Conservation (phyloP, 495 filamentous ascomycete genomes). For the Polyplosphaeria fusca region DNA sequence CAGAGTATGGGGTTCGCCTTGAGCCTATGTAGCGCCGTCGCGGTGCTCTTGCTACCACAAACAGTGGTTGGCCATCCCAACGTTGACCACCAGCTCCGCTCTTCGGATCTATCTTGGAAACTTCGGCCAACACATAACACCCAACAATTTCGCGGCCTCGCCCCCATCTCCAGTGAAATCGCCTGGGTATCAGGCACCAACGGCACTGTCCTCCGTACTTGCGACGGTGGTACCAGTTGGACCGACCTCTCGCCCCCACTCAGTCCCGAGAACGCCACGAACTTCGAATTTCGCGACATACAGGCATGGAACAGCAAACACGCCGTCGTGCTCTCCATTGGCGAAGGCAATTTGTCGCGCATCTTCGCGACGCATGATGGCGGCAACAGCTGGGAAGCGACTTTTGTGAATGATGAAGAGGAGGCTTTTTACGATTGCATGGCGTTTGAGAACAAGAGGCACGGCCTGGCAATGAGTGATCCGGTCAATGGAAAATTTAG, state of each 20-base stretch:
- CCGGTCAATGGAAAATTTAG: slow-evolving; percentile 20
- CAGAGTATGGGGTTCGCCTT: background rate
- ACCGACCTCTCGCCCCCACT: slow-evolving; percentile 8
- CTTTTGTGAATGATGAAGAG: slow-evolving; percentile 9
- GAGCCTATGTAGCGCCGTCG: background rate
- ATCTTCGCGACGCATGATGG: slow-evolving; percentile 11
- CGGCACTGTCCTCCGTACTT: slow-evolving; percentile 11
- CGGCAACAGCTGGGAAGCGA: slow-evolving; percentile 11
- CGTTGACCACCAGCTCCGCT: background rate
- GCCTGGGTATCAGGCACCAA: slow-evolving; percentile 21
- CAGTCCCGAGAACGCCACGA: slow-evolving; percentile 3
- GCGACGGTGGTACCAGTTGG: slow-evolving; percentile 13
- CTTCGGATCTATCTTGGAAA: slow-evolving; percentile 1
- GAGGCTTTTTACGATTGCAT: slow-evolving; percentile 19
- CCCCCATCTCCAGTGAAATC: slow-evolving; percentile 1
- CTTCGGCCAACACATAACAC: slow-evolving; percentile 14
- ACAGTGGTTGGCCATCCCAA: background rate
- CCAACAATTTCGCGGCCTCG: slow-evolving; percentile 17
- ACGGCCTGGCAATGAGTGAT: slow-evolving; percentile 20
- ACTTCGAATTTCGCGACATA: slow-evolving; percentile 21
- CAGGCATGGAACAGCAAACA: slow-evolving; percentile 5
- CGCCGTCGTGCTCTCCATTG: slow-evolving; percentile 13
- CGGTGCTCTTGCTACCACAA: background rate
- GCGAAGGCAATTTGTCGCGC: slow-evolving; percentile 10
- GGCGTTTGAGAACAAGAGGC: slow-evolving; percentile 15